Evolutionary conservation across 108 stramenopile genomes (phyloP).

Genomic region (Cafeteria roenbergensis): DNA sequence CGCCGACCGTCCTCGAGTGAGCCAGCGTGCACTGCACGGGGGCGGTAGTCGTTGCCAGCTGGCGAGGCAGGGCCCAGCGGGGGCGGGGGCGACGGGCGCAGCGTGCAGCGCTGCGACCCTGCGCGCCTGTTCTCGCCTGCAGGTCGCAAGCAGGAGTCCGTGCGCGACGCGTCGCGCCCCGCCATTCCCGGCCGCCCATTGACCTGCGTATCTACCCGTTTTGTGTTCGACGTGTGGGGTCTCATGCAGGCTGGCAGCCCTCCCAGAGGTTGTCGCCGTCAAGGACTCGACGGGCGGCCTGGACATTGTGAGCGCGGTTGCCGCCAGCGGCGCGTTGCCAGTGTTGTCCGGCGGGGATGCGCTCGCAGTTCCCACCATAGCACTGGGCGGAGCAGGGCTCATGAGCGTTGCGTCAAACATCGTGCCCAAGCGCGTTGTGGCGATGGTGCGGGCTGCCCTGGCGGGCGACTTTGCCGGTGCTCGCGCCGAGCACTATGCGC

Average conservation of each 20-base stretch:
- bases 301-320: conserved; percentile 1
- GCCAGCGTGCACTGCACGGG: too few species aligned
- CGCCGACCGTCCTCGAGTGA: conserved; percentile 31
- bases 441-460: conserved; percentile 11
- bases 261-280: conserved; percentile 60
- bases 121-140: too few species aligned
- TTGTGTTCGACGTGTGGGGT: too few species aligned
- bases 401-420: conserved; percentile 8
- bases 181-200: too few species aligned
- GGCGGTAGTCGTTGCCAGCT: too few species aligned
- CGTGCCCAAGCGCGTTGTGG: conserved; percentile 5
- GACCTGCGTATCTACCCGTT: too few species aligned
- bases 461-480: conserved; percentile 14
- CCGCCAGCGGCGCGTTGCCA: conserved; percentile 3
- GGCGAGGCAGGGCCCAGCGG: too few species aligned
- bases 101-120: too few species aligned
- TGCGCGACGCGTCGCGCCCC: too few species aligned
- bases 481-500: conserved; percentile 2
- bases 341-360: conserved; percentile 9
- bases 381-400: conserved; percentile 15
- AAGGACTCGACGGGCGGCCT: conserved; percentile 65
- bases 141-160: too few species aligned
- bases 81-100: too few species aligned
- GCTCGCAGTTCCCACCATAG: conserved; percentile 4
- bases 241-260: conserved; percentile 41